Conservation (phyloP, 2,329 filamentous ascomycete genomes). For the Podosphaera xanthii region DNA sequence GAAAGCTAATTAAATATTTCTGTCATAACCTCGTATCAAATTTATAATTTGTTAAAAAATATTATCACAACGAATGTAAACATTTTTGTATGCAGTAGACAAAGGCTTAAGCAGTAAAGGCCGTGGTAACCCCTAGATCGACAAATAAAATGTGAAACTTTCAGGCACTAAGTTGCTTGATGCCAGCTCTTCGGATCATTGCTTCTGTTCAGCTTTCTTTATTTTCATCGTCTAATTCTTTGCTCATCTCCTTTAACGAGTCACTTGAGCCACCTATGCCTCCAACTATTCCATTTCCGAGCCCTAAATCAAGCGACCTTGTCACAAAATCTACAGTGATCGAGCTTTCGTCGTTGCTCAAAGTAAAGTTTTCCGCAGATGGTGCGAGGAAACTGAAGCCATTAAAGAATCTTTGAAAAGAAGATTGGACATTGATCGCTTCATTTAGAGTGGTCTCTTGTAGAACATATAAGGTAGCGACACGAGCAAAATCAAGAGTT, state of each 20-base stretch:
- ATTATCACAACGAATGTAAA: background rate
- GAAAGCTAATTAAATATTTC: background rate
- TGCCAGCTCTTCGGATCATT: background rate
- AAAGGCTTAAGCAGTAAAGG: background rate
- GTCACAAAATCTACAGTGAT: background rate
- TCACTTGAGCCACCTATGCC: background rate
- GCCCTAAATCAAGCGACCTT: background rate
- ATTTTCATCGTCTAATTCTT: background rate
- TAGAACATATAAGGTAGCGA: slow-evolving; percentile 37
- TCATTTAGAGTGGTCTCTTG: slow-evolving; percentile 28
- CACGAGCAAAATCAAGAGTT: slow-evolving; percentile 38
- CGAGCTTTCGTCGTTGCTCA: slow-evolving; percentile 1
- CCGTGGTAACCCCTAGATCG: background rate
- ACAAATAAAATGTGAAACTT: background rate
- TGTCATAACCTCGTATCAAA: background rate
- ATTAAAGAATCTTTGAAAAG: slow-evolving; percentile 32
- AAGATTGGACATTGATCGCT: slow-evolving; percentile 30
- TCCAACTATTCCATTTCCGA: background rate
- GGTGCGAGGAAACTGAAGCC: slow-evolving; percentile 4
- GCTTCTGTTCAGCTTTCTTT: background rate
- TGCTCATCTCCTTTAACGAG: background rate
- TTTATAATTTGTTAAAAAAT: background rate
- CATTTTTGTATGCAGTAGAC: background rate
- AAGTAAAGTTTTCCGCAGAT: slow-evolving; percentile 11
- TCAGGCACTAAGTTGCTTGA: background rate